Conservation (phyloP, 352 stramenopile genomes). For the Globisporangium nunn region DNA sequence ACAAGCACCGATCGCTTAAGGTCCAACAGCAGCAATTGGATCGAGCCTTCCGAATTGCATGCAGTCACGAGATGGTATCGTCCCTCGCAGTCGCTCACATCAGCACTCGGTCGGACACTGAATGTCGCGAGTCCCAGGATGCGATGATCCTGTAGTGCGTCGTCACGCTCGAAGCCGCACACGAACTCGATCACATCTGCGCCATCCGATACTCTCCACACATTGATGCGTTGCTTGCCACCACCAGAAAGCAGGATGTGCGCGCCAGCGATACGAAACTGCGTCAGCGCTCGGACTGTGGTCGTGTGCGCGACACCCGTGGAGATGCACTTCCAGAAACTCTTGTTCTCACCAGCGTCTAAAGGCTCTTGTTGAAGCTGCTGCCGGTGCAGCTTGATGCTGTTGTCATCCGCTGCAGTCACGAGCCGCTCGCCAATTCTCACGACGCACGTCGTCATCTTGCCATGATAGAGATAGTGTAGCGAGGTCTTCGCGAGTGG, state of each 20-base stretch:
- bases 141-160: constrained; percentile 71
- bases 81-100: constrained; percentile 5
- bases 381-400: constrained; percentile 59
- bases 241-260: constrained; percentile 65
- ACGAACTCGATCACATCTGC: constrained; percentile 45
- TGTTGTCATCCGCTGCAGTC: constrained; percentile 79
- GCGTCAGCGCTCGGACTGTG: constrained; percentile 59
- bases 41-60: constrained; percentile 71
- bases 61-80: constrained; percentile 47
- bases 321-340: constrained; percentile 37
- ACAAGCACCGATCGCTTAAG: constrained; percentile 18
- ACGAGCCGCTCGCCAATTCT: constrained; percentile 45
- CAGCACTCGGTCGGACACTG: constrained; percentile 11
- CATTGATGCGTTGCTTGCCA: constrained; percentile 77
- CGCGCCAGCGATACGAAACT: constrained; percentile 26
- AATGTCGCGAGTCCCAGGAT: constrained; percentile 73
- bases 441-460: constrained; percentile 62
- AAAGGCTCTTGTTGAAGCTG: background rate
- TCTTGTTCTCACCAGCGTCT: background rate
- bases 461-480: constrained; percentile 64
- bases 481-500: constrained; percentile 34
- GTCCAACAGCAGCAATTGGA: constrained; percentile 60
- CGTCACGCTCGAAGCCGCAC: constrained; percentile 46
- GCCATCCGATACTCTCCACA: constrained; percentile 44
- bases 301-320: constrained; percentile 73